Conservation (phyloP, 148 eudicot species). For the Chenopodium quinoa region DNA sequence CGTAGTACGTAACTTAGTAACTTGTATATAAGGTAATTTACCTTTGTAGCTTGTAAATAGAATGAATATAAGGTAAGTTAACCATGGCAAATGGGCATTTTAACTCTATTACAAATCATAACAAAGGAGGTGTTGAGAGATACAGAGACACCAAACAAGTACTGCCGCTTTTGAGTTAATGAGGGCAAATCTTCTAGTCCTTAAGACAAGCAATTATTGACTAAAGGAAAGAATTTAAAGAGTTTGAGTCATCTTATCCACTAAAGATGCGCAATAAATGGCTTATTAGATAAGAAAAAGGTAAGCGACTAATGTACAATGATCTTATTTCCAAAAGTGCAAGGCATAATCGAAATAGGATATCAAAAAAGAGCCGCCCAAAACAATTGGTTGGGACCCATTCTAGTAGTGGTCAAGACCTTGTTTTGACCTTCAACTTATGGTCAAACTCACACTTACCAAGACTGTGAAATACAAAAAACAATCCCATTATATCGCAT, state of each 20-base stretch:
- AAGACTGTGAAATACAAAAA: too few species aligned
- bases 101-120: not conserved
- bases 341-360: not conserved
- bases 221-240: not conserved
- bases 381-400: too few species aligned
- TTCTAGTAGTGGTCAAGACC: too few species aligned
- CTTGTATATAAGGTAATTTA: not conserved
- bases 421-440: too few species aligned
- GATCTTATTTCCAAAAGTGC: not conserved
- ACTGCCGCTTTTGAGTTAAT: not conserved
- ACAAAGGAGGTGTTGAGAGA: not conserved
- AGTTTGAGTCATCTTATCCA: not conserved
- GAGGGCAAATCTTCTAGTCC: not conserved
- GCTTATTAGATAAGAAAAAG: not conserved
- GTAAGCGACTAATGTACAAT: not conserved
- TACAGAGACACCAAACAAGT: not conserved
- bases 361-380: too few species aligned
- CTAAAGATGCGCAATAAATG: not conserved
- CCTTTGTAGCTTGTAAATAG: not conserved
- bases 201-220: not conserved
- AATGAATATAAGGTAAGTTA: not conserved
- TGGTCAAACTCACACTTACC: too few species aligned
- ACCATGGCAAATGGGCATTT: not conserved
- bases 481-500: too few species aligned
- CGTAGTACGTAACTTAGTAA: not conserved